phyloP scores from a whole-genome alignment of 2,329 filamentous ascomycete genomes.

The Berkeleyomyces basicola region DNA sequence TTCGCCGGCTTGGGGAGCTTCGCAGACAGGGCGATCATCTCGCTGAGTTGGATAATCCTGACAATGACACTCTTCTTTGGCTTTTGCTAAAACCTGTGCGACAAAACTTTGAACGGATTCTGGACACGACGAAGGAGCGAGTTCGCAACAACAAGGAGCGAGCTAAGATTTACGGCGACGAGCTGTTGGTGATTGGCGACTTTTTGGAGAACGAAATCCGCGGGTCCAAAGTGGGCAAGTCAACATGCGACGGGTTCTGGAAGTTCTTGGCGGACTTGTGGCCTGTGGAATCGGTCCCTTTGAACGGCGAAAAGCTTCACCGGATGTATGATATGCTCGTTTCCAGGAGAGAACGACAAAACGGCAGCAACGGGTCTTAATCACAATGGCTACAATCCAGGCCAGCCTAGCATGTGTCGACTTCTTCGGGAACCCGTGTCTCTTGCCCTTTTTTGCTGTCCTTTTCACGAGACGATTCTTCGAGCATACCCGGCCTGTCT shows the following conservation, averaged over 20 bases:
- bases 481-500: too few species aligned
- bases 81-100: constrained; percentile 40
- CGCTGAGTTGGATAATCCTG: constrained; percentile 29
- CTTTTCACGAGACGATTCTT: background rate
- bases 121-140: constrained; percentile 43
- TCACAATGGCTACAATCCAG: background rate
- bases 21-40: constrained; percentile 30
- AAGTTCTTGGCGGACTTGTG: constrained; percentile 30
- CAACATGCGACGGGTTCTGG: constrained; percentile 34
- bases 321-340: constrained; percentile 29
- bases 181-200: constrained; percentile 44
- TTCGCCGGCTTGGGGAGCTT: constrained; percentile 27
- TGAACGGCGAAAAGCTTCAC: constrained; percentile 28
- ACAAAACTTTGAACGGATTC: constrained; percentile 41
- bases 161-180: constrained; percentile 42
- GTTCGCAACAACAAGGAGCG: constrained; percentile 46
- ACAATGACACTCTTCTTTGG: constrained; percentile 32
- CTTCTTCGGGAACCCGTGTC: too few species aligned
- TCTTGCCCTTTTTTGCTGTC: background rate
- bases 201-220: constrained; percentile 36
- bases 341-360: constrained; percentile 18
- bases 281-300: constrained; percentile 25
- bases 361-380: background rate
- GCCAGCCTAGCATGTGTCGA: background rate
- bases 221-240: constrained; percentile 24